Evolutionary conservation across 73 alveolate species (phyloP), one percentile per base, ranked within the genome.

Genomic region (Halteria grandinella): DNA sequence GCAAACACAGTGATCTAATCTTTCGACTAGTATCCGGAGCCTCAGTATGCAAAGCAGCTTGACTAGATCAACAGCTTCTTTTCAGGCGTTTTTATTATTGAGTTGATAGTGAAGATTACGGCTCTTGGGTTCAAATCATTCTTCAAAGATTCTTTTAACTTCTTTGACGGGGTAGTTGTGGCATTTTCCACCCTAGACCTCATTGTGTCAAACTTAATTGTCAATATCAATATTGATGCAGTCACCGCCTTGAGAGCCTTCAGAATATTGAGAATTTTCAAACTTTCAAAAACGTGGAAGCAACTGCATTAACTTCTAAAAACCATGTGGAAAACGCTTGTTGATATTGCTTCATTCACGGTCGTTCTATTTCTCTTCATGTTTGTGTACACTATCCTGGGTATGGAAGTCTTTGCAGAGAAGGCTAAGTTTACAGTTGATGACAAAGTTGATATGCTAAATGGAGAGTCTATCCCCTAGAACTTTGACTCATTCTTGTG

Each of bases 221-320:
- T 5, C 47, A 36, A 11, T 11, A 11, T 7, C 47, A 7, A 5
- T 5, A 11, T 11, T 36, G 47, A 11, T 7, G 89, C 92, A 23
- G 49, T 91, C 29, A 45, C 87, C 28, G 91, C 91, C 0, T 55
- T 91, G n/a, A 51, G 95, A 32, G 91, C 91, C 5, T 63, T 89
- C 23, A 55, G 95, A 36, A 31, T 88, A 47, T 32, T 70, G 18
- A 70, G 83, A 49, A 70, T 36, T 11, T 75, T 83, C 20, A 74
- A 76, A 32, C 63, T 83, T 4, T 88, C 93, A 2, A 64, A 55
- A 27, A 27, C 74, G 1, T 75, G 89, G 85, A 58, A 75, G 34
- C 18, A 32, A 33, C 62, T 83, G 21, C 27, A 44, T 17, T 28
- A 50, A 15, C 21, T 83, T 24, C 63, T 83, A 0, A 32, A n/a